Evolutionary conservation across 352 stramenopile genomes (phyloP).

Genomic region (Phytophthora idaei): DNA sequence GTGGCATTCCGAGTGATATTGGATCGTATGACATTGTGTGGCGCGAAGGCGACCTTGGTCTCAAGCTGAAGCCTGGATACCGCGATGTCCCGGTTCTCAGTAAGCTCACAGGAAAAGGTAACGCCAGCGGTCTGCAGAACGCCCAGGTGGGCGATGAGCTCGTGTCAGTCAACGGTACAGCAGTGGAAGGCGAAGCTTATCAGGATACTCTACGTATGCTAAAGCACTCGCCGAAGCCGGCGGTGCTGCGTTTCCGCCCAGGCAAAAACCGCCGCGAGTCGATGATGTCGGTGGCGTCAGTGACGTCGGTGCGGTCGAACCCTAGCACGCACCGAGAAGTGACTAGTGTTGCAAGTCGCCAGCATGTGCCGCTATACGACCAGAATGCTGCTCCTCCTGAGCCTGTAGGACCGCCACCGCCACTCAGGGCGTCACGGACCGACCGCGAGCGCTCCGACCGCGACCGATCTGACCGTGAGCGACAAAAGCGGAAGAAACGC

Average conservation of each 20-base stretch:
- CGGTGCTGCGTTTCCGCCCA: constrained; percentile 80
- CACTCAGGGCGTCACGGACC: constrained; percentile 11
- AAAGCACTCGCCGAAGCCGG: constrained; percentile 86
- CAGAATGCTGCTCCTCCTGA: constrained; percentile 25
- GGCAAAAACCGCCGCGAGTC: constrained; percentile 61
- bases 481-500: constrained; percentile 75
- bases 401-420: constrained; percentile 12
- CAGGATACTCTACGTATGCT: constrained; percentile 87
- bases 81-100: constrained; percentile 82
- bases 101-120: constrained; percentile 85
- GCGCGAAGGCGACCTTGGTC: constrained; percentile 82
- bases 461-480: constrained; percentile 39
- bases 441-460: constrained; percentile 21
- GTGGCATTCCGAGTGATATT: constrained; percentile 50
- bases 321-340: constrained; percentile 54
- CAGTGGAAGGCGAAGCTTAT: constrained; percentile 81
- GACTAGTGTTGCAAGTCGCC: constrained; percentile 40
- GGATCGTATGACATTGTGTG: constrained; percentile 89
- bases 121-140: constrained; percentile 81
- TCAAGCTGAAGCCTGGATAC: constrained; percentile 86
- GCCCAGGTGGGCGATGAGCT: constrained; percentile 83
- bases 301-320: constrained; percentile 64
- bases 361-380: constrained; percentile 68
- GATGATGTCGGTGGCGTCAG: constrained; percentile 61
- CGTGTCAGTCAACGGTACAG: constrained; percentile 84